Base-by-base conservation (phyloP, 306 rosid genomes). In the Mimosa pudica region DNA sequence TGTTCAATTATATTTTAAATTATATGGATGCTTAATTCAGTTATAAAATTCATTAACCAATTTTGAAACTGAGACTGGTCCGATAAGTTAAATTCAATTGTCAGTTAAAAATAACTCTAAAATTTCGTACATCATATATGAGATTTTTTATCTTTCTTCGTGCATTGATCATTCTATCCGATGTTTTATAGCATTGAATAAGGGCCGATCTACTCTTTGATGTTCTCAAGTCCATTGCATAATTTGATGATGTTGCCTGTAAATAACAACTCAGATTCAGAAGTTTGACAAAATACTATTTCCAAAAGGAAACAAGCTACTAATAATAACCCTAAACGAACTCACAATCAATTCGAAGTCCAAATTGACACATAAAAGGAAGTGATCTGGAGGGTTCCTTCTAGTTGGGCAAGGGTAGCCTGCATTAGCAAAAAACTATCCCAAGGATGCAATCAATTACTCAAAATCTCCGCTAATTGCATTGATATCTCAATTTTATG, bases 141-240 rank as follows among this genome's bases (percentile, higher is more conserved):
- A 90, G 74, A 78, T 83, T 86, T 66, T 80, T 90, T 76, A 90
- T 82, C 67, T 67, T 88, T 12, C 82, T 83, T 79, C 75, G 90
- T 49, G 87, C 84, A 42, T 71, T 71, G 71, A 77, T 55, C 68
- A 82, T 85, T 75, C 84, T 73, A 73, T 89, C 82, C 38, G 98
- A 93, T 49, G 80, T 42, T 84, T 84, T 87, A 83, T 89, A 93
- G 47, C 80, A 89, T 65, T 73, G 84, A 62, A 86, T 73, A 38
- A 93, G 97, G 78, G 52, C 64, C 1, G 84, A 87, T 81, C 87
- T 90, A 78, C 92, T 90, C 47, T 91, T 88, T 55, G 91, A 72
- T 3, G 92, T 89, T 62, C 80, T 86, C 85, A 80, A 57, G 80
- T 75, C 79, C 80, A 57, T 38, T 17, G 78, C 85, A 77, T 91